phyloP scores from a whole-genome alignment of 345 rosid species.

The Camelina hispida region DNA sequence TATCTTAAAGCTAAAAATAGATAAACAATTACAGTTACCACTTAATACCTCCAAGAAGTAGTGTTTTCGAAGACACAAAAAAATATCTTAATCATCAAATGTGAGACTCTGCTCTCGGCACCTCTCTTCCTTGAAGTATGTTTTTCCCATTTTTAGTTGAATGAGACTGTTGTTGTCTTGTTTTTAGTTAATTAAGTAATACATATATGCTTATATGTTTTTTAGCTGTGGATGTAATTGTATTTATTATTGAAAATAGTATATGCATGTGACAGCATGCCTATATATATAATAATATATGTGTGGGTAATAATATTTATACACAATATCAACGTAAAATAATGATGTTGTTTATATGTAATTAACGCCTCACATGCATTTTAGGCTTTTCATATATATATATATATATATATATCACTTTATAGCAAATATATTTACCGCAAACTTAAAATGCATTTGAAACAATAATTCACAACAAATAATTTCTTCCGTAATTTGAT shows the following conservation, averaged over 20 bases:
- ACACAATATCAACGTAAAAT: background rate
- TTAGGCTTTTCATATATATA: background rate
- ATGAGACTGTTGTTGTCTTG: conserved; percentile 6
- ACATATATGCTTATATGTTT: background rate
- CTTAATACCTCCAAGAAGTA: conserved; percentile 22
- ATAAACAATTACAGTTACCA: background rate
- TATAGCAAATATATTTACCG: background rate
- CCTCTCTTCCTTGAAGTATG: background rate
- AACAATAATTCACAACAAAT: conserved; percentile 11
- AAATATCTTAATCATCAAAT: conserved; percentile 12
- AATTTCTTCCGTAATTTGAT: conserved; percentile 29
- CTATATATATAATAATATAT: background rate
- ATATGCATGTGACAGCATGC: conserved; percentile 23
- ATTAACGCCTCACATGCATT: conserved; percentile 4
- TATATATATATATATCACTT: no score
- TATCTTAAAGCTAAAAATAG: background rate
- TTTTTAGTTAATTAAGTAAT: background rate
- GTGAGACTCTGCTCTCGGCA: conserved; percentile 28
- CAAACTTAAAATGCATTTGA: conserved; percentile 27
- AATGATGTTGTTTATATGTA: background rate
- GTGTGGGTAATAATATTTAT: background rate
- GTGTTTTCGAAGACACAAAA: background rate
- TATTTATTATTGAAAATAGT: conserved; percentile 11
- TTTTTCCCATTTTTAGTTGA: background rate
- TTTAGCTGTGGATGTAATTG: background rate